Conservation (phyloP, 1,284 basidiomycete species). For the Pseudozyma tsukubaensis region DNA sequence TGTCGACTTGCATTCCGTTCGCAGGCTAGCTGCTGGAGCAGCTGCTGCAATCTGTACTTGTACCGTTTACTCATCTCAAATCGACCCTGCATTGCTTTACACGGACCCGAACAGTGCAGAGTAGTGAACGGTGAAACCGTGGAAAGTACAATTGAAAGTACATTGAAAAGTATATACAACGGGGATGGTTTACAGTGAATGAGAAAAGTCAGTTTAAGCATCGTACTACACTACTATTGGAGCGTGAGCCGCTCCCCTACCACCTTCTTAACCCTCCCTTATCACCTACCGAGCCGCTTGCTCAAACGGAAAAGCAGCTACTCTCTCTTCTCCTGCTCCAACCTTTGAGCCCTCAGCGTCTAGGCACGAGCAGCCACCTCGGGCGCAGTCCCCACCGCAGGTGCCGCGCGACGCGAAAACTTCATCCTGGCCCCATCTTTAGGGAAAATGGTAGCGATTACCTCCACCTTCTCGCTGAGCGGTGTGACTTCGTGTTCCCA, state of each 20-base stretch:
- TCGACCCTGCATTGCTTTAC: no score
- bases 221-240: constrained; percentile 4
- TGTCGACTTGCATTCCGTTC: neutral
- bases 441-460: constrained; percentile 79
- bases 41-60: constrained; percentile 26
- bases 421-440: constrained; percentile 88
- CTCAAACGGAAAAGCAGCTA: no score
- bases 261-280: neutral
- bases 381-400: constrained; percentile 51
- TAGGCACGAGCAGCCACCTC: constrained; percentile 59
- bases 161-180: no score
- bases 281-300: neutral
- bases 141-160: no score
- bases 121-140: no score
- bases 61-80: constrained; percentile 14
- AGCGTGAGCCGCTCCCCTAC: constrained; percentile 1
- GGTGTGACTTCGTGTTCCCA: constrained; percentile 89
- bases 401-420: constrained; percentile 71
- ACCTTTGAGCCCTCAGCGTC: no score
- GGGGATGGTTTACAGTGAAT: constrained; percentile 22
- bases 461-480: constrained; percentile 78
- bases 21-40: no score
- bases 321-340: no score
- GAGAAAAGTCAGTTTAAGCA: constrained; percentile 14
- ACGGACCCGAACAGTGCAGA: no score